A percentile compares a stretch with the other conserved stretches of the same genome.
phyloP scores from a whole-genome alignment of 192 early-diverging fungal species.

The Linnemannia zychae region DNA sequence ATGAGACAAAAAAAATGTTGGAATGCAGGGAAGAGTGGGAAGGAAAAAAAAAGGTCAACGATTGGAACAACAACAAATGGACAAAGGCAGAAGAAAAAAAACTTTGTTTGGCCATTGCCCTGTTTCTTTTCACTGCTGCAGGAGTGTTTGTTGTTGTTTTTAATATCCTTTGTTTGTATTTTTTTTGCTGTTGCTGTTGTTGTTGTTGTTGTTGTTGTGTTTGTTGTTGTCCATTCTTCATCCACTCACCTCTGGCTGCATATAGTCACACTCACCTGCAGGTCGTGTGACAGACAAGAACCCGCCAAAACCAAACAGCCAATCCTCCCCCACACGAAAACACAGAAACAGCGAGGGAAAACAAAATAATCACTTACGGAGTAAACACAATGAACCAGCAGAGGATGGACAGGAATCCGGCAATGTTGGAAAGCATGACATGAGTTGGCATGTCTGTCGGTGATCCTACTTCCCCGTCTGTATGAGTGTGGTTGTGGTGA shows the following conservation, averaged over 20 bases:
- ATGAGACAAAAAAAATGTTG: background rate
- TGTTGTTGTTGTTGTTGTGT: background rate
- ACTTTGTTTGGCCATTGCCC: constrained; percentile 1
- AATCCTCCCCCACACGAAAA: background rate
- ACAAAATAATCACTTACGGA: constrained; percentile 26
- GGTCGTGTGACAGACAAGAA: background rate
- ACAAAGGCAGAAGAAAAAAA: background rate
- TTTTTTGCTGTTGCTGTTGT: background rate
- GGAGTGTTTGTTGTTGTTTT: background rate
- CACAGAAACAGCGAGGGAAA: constrained; percentile 1
- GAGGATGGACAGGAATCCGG: constrained; percentile 36
- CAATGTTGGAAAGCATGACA: constrained; percentile 23
- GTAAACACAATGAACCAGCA: constrained; percentile 52
- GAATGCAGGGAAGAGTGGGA: background rate
- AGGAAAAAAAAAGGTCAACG: background rate
- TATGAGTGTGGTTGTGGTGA: background rate
- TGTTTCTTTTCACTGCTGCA: background rate
- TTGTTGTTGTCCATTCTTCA: background rate
- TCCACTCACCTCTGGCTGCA: background rate
- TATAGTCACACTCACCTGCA: background rate
- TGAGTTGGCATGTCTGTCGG: background rate
- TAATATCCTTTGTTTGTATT: background rate
- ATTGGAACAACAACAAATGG: background rate
- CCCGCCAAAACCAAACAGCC: background rate
- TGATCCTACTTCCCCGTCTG: background rate